Base-by-base conservation (phyloP, 805 yeast genomes). In the Yarrowia yakushimensis region DNA sequence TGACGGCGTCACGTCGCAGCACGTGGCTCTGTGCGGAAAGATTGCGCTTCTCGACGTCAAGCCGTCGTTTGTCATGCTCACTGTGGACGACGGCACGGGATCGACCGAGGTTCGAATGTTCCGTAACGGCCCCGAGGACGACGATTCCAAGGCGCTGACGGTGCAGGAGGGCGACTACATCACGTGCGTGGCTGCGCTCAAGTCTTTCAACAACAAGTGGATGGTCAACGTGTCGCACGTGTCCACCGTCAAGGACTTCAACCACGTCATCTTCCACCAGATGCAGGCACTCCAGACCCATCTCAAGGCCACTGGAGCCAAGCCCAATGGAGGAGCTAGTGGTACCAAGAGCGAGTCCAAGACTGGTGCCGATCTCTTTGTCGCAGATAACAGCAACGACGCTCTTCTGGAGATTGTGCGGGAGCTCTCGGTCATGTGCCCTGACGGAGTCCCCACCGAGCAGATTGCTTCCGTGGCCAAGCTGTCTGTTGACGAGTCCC, bases 31-130 rank as follows among this genome's bases (percentile, higher is more conserved):
- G 0, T 78, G 82, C 15, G 74, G 86, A 12, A 76, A 87, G 63
- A 79, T 80, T 57, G 79, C 83, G 12, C 76, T 75, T 3, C 75
- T 78, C 39, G 76, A 74, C 43, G 55, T 33, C 27, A 59, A 63
- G 15, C 75, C 84, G 2, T 78, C 82, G 28, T 78, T 81, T 9
- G 71, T 80, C 22, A 71, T 73, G 7, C 71, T 84, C 63, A 77
- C 81, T 13, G 67, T 87, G 11, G 89, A 85, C 68, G 92, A 87
- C 71, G 88, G 90, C 13, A 84, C 91, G 0, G 89, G 89, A 1
- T 68, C 77, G 1, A 71, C 81, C 13, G 83, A 82, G n/a, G 77
- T 84, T 63, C 76, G 78, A 63, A 84, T 87, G 85, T 72, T 71
- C 66, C 73, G 74, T 62, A 72, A 73, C 8, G 65, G 60, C 25